Conservation (phyloP, 768 basidiomycete genomes). For the Gloeopeniophorella convolvens region DNA sequence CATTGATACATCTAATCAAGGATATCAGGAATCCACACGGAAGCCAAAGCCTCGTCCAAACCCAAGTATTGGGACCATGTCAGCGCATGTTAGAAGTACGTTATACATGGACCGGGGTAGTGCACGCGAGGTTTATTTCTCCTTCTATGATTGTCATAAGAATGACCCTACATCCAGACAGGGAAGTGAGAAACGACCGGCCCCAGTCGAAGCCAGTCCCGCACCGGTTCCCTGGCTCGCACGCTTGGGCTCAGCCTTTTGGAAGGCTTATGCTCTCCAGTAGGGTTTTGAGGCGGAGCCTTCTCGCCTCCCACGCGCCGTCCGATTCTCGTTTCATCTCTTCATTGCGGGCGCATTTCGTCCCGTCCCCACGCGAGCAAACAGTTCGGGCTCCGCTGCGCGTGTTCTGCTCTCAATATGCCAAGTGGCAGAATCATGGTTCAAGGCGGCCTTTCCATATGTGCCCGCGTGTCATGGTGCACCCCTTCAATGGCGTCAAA, state of each 20-base stretch:
- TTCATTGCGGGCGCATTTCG: not conserved
- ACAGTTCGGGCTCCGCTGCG: not conserved
- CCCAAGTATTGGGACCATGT: not conserved
- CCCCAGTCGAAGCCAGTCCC: not conserved
- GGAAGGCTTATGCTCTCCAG: not conserved
- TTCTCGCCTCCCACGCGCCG: not conserved
- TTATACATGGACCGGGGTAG: too few relatives aligned
- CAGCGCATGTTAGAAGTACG: slow-evolving; percentile 1
- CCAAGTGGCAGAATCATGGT: not conserved
- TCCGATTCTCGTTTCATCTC: slow-evolving; percentile 4
- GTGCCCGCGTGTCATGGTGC: not conserved
- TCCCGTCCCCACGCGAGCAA: not conserved
- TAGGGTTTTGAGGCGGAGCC: slow-evolving; percentile 2
- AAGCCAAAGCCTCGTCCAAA: too few relatives aligned
- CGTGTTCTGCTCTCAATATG: not conserved
- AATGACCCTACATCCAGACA: not conserved
- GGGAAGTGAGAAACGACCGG: not conserved
- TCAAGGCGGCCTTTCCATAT: too few relatives aligned
- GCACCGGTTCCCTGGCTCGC: not conserved
- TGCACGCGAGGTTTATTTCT: not conserved
- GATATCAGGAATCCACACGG: not conserved
- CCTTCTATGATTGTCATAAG: not conserved
- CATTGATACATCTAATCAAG: not conserved
- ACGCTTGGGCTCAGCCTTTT: not conserved
- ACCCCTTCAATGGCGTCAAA: not conserved